Percentiles rank a stretch among this genome's conserved stretches.
Evolutionary conservation across 495 filamentous ascomycete species (phyloP).

Genomic region (Lophium mytilinum): DNA sequence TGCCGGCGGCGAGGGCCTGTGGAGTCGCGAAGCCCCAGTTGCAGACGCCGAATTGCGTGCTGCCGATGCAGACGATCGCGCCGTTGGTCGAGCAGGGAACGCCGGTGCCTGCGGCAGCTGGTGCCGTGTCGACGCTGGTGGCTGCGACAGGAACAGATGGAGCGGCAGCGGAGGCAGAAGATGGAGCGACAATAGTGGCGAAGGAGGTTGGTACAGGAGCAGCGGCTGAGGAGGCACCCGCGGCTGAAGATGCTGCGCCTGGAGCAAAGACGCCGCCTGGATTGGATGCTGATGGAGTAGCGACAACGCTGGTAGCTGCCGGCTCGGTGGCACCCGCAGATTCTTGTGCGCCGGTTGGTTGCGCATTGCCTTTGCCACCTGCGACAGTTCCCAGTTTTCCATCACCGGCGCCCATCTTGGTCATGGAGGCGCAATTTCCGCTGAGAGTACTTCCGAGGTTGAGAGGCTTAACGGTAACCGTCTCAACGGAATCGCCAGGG

Average conservation of each 20-base stretch:
- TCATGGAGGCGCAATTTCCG: slow-evolving; percentile 18
- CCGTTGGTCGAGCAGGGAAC: slow-evolving; percentile 29
- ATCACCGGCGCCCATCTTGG: slow-evolving; percentile 23
- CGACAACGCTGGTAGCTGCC: not conserved
- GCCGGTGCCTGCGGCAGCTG: slow-evolving; percentile 13
- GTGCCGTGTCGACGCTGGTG: not conserved
- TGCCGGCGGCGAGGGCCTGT: slow-evolving; percentile 29
- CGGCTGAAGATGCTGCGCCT: slow-evolving; percentile 18
- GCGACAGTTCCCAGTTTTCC: slow-evolving; percentile 17
- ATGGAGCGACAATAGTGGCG: slow-evolving; percentile 1
- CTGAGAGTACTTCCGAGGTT: slow-evolving; percentile 1
- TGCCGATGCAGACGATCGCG: slow-evolving; percentile 31
- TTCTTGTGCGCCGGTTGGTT: not conserved
- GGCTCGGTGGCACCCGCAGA: slow-evolving; percentile 3
- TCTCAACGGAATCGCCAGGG: slow-evolving; percentile 48
- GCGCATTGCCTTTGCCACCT: not conserved
- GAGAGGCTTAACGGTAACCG: not conserved
- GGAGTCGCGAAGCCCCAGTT: slow-evolving; percentile 26
- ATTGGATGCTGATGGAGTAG: slow-evolving; percentile 1
- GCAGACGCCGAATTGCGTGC: slow-evolving; percentile 29
- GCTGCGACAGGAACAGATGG: not conserved
- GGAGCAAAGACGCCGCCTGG: slow-evolving; percentile 20
- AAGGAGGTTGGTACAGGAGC: not conserved
- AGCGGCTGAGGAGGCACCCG: slow-evolving; percentile 18
- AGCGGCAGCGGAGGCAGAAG: not conserved